Evolutionary conservation across 2,329 filamentous ascomycete genomes (phyloP).

Genomic region (Colletotrichum chrysophilum): DNA sequence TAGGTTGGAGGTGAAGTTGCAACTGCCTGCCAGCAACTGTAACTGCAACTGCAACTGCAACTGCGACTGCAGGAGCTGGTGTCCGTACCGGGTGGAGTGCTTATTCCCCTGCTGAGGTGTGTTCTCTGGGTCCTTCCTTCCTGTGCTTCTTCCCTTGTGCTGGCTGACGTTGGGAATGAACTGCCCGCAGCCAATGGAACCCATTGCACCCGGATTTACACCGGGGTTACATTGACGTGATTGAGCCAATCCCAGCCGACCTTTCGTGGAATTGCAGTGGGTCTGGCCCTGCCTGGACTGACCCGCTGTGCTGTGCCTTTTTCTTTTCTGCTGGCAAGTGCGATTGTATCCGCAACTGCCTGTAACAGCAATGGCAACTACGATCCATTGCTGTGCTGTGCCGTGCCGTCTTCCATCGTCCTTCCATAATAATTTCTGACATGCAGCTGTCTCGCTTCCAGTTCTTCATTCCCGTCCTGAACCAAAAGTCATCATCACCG

Average conservation of each 20-base stretch:
- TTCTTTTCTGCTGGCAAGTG: neutral
- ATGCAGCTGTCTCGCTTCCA: neutral
- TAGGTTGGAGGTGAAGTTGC: neutral
- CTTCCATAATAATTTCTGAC: neutral
- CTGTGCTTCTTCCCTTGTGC: neutral
- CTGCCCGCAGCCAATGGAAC: neutral
- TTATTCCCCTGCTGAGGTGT: neutral
- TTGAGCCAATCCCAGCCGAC: neutral
- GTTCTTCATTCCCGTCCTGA: neutral
- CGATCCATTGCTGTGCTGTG: neutral
- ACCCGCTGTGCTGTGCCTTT: neutral
- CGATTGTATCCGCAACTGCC: neutral
- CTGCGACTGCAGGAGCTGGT: neutral
- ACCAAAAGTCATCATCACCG: neutral
- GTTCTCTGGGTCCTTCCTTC: neutral
- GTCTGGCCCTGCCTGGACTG: neutral
- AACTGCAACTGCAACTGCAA: neutral
- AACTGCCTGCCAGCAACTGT: neutral
- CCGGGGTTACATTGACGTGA: slow-evolving; percentile 1
- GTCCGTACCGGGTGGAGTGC: neutral
- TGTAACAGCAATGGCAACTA: neutral
- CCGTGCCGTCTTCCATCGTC: neutral
- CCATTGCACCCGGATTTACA: neutral
- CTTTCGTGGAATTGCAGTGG: neutral
- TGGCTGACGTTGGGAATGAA: neutral